Percentiles rank a stretch among this genome's conserved stretches.
These are phyloP conservation scores for Dictyostelium firmibasis DNA, from an alignment of 78 protist genomes.

Conservation along the genomic window DNA sequence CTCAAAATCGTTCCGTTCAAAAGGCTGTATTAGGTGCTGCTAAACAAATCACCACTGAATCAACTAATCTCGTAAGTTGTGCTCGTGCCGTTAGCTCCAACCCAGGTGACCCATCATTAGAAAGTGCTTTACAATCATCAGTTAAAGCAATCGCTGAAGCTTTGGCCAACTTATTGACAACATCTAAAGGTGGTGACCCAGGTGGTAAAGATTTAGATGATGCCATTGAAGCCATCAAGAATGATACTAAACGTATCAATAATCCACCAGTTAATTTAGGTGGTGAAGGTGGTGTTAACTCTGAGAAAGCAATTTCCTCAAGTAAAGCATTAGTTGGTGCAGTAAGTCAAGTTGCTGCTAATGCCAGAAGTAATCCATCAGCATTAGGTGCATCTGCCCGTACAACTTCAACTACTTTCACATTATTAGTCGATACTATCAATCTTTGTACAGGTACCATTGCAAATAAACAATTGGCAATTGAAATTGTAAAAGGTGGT, in stretches of 20 bases:
- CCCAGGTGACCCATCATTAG: conserved; percentile 78
- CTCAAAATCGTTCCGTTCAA: conserved; percentile 67
- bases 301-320: conserved; percentile 31
- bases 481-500: conserved; percentile 35
- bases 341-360: conserved; percentile 38
- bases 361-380: conserved; percentile 69
- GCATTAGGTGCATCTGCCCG: conserved; percentile 69
- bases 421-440: conserved; percentile 38
- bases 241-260: conserved; percentile 51
- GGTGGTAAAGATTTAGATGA: conserved; percentile 83
- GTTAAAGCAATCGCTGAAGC: conserved; percentile 76
- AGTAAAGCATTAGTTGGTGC: conserved; percentile 54
- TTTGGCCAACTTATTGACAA: conserved; percentile 55
- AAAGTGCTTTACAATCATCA: conserved; percentile 37
- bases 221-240: conserved; percentile 58
- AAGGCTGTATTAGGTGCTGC: conserved; percentile 77
- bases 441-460: conserved; percentile 61
- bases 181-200: conserved; percentile 80
- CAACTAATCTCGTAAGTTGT: conserved; percentile 60
- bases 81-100: conserved; percentile 67
- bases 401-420: conserved; percentile 46
- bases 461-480: conserved; percentile 30
- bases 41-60: conserved; percentile 66
- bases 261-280: conserved; percentile 71
- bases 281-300: conserved; percentile 59